Base-by-base conservation (phyloP, 2,329 filamentous ascomycete genomes). In the Diaporthe sp. region DNA sequence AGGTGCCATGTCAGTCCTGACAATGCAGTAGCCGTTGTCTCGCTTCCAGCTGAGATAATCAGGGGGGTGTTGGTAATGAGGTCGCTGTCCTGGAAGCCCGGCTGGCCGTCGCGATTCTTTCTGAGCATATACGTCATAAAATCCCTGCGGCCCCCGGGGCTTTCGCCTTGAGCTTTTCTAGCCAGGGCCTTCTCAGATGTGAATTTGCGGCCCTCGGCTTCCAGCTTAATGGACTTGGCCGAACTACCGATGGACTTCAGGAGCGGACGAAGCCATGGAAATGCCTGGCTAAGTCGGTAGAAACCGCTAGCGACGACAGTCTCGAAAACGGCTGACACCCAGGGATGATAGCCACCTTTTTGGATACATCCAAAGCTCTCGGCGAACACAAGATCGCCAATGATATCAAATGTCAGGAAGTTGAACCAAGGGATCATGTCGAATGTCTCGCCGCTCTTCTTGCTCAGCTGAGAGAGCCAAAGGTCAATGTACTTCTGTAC, bases 1-100 rank as follows among this genome's bases (percentile, higher is more conserved):
- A 74, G 28, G n/a, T 82, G 79, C 74, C 78, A 83, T 45, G 81
- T 75, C 1, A 78, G 74, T 10, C 77, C 80, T 8, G 80, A 70
- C 12, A 73, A 17, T 9, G 64, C 38, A 28, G 61, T 60, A 19
- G 72, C 61, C 5, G 72, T 73, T 17, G 72, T 73, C 50, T 73
- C 72, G 40, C 50, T 69, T 54, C 72, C 72, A 4, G 61, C 64
- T 6, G 47, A 30, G 72, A 73, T 60, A 7, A 73, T 55, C 9
- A 77, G 33, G 4, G 69, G 71, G 22, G 61, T 55, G 19, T 76
- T 77, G 17, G 42, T 55, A 22, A 71, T 17, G 33, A 75, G 50
- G 17, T 77, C 76, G 22, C n/a, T 19, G 2, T 70, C 74, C 25
- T 38, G 17, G 28, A 71, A 66, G 13, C 72, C 73, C 7, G 67